A percentile compares a stretch with the other conserved stretches of the same genome.
Evolutionary conservation across 2,329 filamentous ascomycete genomes (phyloP).

Genomic region (Aspergillus transmontanensis): DNA sequence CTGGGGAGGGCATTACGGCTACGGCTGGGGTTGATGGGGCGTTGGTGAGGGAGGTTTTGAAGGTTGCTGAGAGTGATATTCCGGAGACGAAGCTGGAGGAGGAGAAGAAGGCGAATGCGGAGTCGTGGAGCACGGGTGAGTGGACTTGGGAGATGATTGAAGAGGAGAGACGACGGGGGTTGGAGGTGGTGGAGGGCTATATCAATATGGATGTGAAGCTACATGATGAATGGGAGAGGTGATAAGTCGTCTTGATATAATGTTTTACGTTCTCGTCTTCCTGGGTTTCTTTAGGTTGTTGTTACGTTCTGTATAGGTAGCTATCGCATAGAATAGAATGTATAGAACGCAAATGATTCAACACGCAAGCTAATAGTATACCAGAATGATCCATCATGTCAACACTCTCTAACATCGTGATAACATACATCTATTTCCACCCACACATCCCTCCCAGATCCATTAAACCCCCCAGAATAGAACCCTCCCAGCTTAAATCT

Average conservation of each 20-base stretch:
- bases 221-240: conserved; percentile 49
- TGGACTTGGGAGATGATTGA: conserved; percentile 67
- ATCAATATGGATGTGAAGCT: conserved; percentile 54
- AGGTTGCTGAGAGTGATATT: conserved; percentile 34
- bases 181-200: conserved; percentile 59
- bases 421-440: background rate
- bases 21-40: conserved; percentile 36
- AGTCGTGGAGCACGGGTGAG: conserved; percentile 40
- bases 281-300: background rate
- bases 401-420: background rate
- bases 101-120: conserved; percentile 34
- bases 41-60: conserved; percentile 40
- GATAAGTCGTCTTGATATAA: background rate
- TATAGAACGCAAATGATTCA: background rate
- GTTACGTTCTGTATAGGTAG: background rate
- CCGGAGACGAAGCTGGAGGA: conserved; percentile 31
- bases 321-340: background rate
- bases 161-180: conserved; percentile 56
- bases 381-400: background rate
- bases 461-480: background rate
- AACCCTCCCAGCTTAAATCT: background rate
- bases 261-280: background rate
- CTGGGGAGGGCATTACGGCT: conserved; percentile 36
- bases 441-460: background rate
- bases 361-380: background rate